phyloP scores from a whole-genome alignment of 352 stramenopile genomes.

The Pythium utonaiense region DNA sequence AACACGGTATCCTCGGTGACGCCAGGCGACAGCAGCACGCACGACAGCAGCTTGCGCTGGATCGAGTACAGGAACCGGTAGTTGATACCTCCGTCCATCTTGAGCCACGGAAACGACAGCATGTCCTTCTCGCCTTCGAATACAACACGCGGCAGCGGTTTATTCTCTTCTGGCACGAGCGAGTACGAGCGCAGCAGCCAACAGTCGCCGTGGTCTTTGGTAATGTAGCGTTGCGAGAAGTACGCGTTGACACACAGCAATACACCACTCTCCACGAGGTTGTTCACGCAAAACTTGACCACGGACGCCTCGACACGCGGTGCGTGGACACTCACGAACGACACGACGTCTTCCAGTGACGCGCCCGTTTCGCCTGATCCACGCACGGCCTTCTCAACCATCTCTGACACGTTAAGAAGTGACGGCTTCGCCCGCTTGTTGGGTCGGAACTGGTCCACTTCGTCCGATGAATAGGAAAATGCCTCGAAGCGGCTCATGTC shows the following conservation, averaged over 20 bases:
- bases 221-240: conserved; percentile 58
- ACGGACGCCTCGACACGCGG: not conserved
- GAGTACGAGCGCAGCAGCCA: conserved; percentile 71
- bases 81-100: conserved; percentile 77
- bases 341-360: conserved; percentile 10
- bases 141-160: conserved; percentile 31
- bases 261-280: conserved; percentile 48
- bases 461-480: conserved; percentile 37
- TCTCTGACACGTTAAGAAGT: not conserved
- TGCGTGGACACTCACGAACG: not conserved
- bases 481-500: conserved; percentile 42
- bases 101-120: conserved; percentile 75
- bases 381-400: conserved; percentile 11
- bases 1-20: conserved; percentile 57
- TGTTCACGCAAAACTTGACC: conserved; percentile 30
- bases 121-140: conserved; percentile 80
- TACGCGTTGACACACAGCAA: conserved; percentile 73
- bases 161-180: conserved; percentile 26
- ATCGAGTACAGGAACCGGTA: conserved; percentile 73
- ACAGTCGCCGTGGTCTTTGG: conserved; percentile 57
- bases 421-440: conserved; percentile 11
- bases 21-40: conserved; percentile 51
- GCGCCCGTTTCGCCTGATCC: conserved; percentile 11
- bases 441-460: conserved; percentile 12
- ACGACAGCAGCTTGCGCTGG: conserved; percentile 65